Base-by-base conservation (phyloP, 768 basidiomycete genomes). In the Sporobolomyces roseus region DNA sequence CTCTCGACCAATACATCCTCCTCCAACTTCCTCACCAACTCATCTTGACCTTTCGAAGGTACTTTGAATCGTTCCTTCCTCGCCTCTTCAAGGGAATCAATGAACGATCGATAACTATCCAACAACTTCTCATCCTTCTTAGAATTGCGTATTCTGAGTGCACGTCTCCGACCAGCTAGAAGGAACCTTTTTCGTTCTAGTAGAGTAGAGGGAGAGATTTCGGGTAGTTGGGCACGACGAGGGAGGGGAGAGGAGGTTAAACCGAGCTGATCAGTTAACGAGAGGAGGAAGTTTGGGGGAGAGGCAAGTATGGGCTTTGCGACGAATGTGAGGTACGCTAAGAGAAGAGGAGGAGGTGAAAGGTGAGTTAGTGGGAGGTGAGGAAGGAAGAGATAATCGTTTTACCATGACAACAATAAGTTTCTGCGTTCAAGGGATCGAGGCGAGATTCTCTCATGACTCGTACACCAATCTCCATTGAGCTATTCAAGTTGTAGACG, bases 171-270 rank as follows among this genome's bases (percentile, higher is more conserved):
- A 10, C 71, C 71, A 1, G 71, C 71, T 64, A 73, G 67, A 52
- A 73, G 67, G 62, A 54, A 73, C n/a, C 71, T 67, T 62, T 73
- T 73, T 17, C 50, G 56, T 54, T 68, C 71, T 64, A 73, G 71
- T 0, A 65, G 65, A 5, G 71, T 41, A 16, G 32, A 19, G 9
- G 71, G 71, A 17, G 46, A 52, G 61, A 73, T 33, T 16, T 53
- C 61, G 52, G 71, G 45, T 13, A 73, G 61, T 12, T 63, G 50
- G 46, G 53, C 61, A 7, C 68, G 67, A 19, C 23, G 21, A 0
- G 64, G 61, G 0, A 16, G 7, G 0, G 71, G 56, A 7, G 71
- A 45, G 5, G 9, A 0, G 10, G 56, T 60, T n/a, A 73, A 45
- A 21, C 55, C 38, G 56, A 69, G 33, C 0, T 25, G 2, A 36